Base-by-base conservation (phyloP, 176 grass and related monocot species). In the Microstegium vimineum region DNA sequence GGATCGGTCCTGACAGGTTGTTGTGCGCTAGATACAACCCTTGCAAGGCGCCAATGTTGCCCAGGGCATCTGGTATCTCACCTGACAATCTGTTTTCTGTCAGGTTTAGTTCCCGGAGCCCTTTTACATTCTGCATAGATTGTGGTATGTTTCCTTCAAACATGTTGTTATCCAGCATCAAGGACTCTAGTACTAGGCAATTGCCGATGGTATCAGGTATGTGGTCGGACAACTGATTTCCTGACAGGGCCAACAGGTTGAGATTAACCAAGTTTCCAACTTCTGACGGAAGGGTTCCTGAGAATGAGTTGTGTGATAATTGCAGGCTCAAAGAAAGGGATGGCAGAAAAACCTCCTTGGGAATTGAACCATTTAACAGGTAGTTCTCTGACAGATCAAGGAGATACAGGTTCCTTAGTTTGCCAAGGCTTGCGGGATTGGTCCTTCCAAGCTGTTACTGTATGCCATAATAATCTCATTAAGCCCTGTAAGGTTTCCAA, bases 111-210 rank as follows among this genome's bases (percentile, higher is more conserved):
- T 5, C 25, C 54, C 8, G 22, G 30, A 87, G 81, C 3, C 85
- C 84, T 51, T 71, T 80, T 32, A 87, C 37, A 25, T 62, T 75
- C n/a, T 3, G 32, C 30, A 87, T 14, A 5, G 74, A 74, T 5
- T 3, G 7, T 66, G 89, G 84, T 80, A 84, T 81, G 63, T 17
- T 37, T 63, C 84, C 89, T 42, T 69, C 34, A 42, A 90, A 73
- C 18, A 54, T 41, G 60, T 90, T 90, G 2, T 26, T 10, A 67
- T 75, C 84, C 45, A 90, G 26, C 67, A 47, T 31, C 28, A 90
- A 63, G 0, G 5, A 23, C 52, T 83, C 33, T 20, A 90, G 43
- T 2, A 66, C 56, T 32, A 69, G 30, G 10, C 80, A 83, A 28
- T 74, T 42, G 1, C 84, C 76, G 2, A 87, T 57, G n/a, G 15